Conservation (phyloP, 176 grass and related monocot genomes). For the Microstegium vimineum region DNA sequence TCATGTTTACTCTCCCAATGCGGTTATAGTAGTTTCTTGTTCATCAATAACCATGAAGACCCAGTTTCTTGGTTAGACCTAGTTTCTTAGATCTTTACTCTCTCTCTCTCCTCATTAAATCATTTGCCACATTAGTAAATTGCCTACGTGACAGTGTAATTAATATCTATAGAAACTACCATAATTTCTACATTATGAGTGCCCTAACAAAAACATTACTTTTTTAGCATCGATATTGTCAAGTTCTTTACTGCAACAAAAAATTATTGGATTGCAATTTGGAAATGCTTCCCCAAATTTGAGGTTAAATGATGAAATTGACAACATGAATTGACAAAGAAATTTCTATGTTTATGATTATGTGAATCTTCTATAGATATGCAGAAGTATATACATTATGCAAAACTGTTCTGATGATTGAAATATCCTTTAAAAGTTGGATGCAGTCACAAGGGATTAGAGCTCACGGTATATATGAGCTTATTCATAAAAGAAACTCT, state of each 20-base stretch:
- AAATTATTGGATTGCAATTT: neutral
- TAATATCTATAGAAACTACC: no score
- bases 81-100: no score
- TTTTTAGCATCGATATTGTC: neutral
- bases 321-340: neutral
- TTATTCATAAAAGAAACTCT: conserved; percentile 56
- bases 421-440: conserved; percentile 38
- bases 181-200: no score
- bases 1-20: no score
- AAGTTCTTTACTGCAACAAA: neutral
- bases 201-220: neutral
- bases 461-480: conserved; percentile 16
- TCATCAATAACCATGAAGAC: no score
- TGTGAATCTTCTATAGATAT: conserved; percentile 1
- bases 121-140: no score
- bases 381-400: neutral
- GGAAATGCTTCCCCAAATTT: neutral
- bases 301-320: neutral
- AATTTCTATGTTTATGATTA: neutral
- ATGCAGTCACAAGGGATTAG: conserved; percentile 21
- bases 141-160: no score
- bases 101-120: no score
- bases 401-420: conserved; percentile 18
- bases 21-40: no score
- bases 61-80: no score